Percentiles rank a stretch among this genome's conserved stretches.
These are phyloP conservation scores for Otatea glauca DNA, from an alignment of 176 grass and related monocot genomes.

Conservation along the genomic window DNA sequence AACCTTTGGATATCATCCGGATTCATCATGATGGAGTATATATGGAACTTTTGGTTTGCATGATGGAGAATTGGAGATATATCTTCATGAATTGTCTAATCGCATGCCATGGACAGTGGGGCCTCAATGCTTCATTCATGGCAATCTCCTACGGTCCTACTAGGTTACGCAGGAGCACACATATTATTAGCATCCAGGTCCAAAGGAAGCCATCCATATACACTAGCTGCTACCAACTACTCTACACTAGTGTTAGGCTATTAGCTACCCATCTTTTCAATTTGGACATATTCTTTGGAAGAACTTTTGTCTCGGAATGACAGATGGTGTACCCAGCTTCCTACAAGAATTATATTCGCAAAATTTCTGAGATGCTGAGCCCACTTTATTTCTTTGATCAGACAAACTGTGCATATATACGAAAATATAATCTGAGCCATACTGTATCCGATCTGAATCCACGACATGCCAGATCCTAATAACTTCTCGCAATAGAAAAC, in stretches of 20 bases:
- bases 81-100: constrained; percentile 64
- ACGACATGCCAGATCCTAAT: not conserved
- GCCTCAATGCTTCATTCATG: not conserved
- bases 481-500: constrained; percentile 28
- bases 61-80: not conserved
- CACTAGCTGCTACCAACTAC: no score
- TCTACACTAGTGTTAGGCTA: not conserved
- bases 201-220: not conserved
- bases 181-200: not conserved
- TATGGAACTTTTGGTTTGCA: not conserved
- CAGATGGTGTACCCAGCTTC: not conserved
- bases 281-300: not conserved
- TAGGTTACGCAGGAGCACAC: not conserved
- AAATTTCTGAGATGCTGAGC: not conserved
- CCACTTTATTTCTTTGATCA: not conserved
- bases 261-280: not conserved
- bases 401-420: constrained; percentile 37
- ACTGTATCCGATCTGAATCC: not conserved
- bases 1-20: no score
- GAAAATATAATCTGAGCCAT: constrained; percentile 13
- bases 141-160: not conserved
- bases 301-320: not conserved
- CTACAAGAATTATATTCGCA: not conserved
- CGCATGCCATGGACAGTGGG: constrained; percentile 10
- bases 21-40: constrained; percentile 8